Base-by-base conservation (phyloP, 441 rosid genomes). In the Viola pubescens region DNA sequence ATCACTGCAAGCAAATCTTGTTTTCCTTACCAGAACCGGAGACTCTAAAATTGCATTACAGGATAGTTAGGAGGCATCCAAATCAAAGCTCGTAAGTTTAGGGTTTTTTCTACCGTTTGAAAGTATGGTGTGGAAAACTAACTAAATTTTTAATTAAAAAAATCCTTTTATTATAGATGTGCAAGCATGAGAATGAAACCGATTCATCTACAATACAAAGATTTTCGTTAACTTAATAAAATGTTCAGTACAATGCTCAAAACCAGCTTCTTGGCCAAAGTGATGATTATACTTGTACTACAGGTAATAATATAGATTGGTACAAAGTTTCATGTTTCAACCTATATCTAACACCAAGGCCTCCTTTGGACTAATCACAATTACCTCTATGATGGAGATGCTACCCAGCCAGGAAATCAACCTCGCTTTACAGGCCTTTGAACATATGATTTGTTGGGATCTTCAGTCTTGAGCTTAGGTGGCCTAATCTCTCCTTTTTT, bases 401-500 rank as follows among this genome's bases (percentile, higher is more conserved):
- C 38, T 54, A 8, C 45, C 58, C 47, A 40, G 42, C 39, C 34
- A 8, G 19, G 49, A 42, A 6, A 41, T 78, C 75, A 89, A 62
- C 89, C 88, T 75, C 83, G 80, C 78, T 94, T 94, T 48, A 94
- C 91, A 1, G 98, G 98, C 75, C 97, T 84, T 63, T 94, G 98
- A 56, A 94, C 98, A 58, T 94, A 94, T 5, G 98, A 94, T 70
- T 94, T 94, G 78, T 90, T 94, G 37, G 98, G 97, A 73, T 94
- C 98, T 77, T 94, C 97, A 0, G 96, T 94, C 86, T 94, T 94
- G 56, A 88, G 82, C 67, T 94, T 94, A 3, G 98, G 98, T 6
- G 97, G 97, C 4, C 98, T 88, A 6, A 80, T 81, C 70, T 94
- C 98, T 67, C 98, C 98, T 65, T 90, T 94, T 71, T 94, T 94